Evolutionary conservation across 2,329 filamentous ascomycete genomes (phyloP).

Genomic region (Cercospora sesami): DNA sequence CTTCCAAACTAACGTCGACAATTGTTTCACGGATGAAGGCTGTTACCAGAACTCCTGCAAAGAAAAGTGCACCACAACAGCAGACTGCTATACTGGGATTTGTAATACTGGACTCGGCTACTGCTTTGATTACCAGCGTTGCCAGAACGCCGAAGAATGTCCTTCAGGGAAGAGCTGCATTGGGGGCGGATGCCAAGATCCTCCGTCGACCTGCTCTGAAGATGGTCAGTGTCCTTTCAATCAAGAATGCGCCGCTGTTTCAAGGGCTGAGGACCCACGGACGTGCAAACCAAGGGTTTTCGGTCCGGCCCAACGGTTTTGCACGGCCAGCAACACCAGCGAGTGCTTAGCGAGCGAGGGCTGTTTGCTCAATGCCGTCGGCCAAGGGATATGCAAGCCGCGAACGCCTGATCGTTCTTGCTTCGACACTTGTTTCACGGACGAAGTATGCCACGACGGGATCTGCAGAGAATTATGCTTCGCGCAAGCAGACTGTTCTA

Average conservation of each 20-base stretch:
- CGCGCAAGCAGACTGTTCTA: background rate
- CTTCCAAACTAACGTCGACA: no score
- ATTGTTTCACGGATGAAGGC: background rate
- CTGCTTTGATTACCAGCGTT: background rate
- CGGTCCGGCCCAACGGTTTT: background rate
- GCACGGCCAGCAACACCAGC: background rate
- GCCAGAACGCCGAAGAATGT: background rate
- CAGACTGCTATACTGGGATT: background rate
- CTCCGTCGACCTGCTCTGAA: background rate
- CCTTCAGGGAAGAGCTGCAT: background rate
- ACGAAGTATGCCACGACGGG: background rate
- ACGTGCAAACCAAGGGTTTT: background rate
- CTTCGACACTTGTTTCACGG: background rate
- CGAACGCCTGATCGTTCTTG: background rate
- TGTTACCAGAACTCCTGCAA: background rate
- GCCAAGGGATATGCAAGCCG: background rate
- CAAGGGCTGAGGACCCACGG: background rate
- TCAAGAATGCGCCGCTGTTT: background rate
- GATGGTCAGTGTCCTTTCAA: background rate
- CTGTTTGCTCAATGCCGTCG: background rate
- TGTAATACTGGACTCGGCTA: background rate
- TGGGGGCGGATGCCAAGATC: background rate
- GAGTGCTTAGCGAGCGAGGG: background rate
- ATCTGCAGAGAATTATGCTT: background rate
- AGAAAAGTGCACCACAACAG: background rate